phyloP scores from a whole-genome alignment of 2,329 filamentous ascomycete genomes.

The Dactylella cylindrospora region DNA sequence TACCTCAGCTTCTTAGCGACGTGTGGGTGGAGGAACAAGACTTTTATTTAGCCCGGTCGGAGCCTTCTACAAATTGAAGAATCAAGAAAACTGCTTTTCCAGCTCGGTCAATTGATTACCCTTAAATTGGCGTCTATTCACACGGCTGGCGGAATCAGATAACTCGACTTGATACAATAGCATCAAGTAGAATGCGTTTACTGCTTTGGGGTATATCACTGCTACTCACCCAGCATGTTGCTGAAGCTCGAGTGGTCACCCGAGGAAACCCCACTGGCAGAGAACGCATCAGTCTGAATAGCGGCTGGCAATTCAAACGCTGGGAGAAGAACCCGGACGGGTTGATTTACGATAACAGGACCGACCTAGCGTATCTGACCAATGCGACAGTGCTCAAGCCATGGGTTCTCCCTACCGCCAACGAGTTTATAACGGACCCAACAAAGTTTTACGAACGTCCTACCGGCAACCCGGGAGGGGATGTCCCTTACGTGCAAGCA shows the following conservation, averaged over 20 bases:
- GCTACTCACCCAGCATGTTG: background rate
- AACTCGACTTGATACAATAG: too few relatives aligned
- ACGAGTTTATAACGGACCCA: slow-evolving; percentile 52
- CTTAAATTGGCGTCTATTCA: too few relatives aligned
- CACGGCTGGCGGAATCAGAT: too few relatives aligned
- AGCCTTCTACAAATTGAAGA: too few relatives aligned
- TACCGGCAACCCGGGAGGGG: slow-evolving; percentile 48
- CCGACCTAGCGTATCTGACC: slow-evolving; percentile 46
- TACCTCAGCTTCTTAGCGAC: too few relatives aligned
- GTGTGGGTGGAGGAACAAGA: too few relatives aligned
- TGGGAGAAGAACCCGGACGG: slow-evolving; percentile 52
- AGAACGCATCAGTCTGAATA: slow-evolving; percentile 51
- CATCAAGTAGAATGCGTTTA: background rate
- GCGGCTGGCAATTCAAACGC: slow-evolving; percentile 53
- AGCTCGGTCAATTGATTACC: too few relatives aligned
- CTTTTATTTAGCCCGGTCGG: too few relatives aligned
- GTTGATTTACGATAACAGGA: slow-evolving; percentile 50
- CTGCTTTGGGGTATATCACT: slow-evolving; percentile 2
- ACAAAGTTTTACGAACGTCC: slow-evolving; percentile 50
- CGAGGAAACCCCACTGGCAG: background rate
- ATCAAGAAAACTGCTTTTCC: too few relatives aligned
- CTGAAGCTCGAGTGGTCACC: background rate
- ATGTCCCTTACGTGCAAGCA: slow-evolving; percentile 51
- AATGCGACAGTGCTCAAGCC: slow-evolving; percentile 50
- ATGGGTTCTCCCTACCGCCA: slow-evolving; percentile 55